Base-by-base conservation (phyloP, 2,329 filamentous ascomycete genomes). In the Cladophialophora carrionii region DNA sequence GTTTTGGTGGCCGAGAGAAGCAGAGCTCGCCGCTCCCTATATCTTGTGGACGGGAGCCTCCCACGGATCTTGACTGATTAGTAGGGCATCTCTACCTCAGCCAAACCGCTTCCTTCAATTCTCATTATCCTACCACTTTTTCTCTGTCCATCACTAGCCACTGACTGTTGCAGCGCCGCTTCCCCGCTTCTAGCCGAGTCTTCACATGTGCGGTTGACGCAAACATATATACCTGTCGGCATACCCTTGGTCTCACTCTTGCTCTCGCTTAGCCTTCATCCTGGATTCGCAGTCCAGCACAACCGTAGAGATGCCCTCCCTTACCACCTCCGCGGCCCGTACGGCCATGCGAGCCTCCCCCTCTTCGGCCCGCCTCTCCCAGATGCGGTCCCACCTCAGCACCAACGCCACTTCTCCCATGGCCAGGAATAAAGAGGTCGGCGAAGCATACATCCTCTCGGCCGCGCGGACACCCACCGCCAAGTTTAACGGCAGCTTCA, bases 391-490 rank as follows among this genome's bases (percentile, higher is more conserved):
- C 63, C 78, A 83, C 64, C 85, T 88, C 75, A 83, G 80, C 72
- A 79, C 80, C 54, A 80, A 83, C 62, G 75, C 80, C 58, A 49
- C 43, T 29, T 58, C 56, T 41, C 57, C 57, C 9, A 41, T 51
- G 46, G 74, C 78, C 22, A 73, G 75, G 29, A 77, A 77, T 67
- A 81, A 88, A 78, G 89, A 96, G 75, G 85, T 96, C 61, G 88
- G 90, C 74, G 92, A 97, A 77, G 94, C 91, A 55, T 99, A 98
- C 79, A 98, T 99, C 72, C 79, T 99, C 68, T 93, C 92, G 74
- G 95, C 90, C 10, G 86, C 93, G 17, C 85, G 95, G 73, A 99
- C 95, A 57, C 94, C 95, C 1, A 96, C 91, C 20, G 90, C 88
- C 71, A 96, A 95, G 82, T 93, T 95, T 85, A 97, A 98, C 80